Evolutionary conservation across 2,329 filamentous ascomycete species (phyloP), one percentile per base, ranked within the genome.

Genomic region (Fusarium nelsonii): DNA sequence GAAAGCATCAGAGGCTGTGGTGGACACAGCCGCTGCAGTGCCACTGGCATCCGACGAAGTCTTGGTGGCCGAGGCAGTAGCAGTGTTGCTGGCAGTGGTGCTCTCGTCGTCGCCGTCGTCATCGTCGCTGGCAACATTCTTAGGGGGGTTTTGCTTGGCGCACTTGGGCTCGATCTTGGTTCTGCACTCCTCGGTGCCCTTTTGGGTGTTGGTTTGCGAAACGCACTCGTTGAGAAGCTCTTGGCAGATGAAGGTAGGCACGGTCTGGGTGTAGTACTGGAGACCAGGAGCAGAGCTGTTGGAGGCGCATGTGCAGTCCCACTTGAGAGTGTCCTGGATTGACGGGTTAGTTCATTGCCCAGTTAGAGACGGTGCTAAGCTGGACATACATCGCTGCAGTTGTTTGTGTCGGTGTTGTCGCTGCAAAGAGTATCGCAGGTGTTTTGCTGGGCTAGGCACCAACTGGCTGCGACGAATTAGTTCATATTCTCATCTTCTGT

Each of bases 211-310:
- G 73, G 84, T 82, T 45, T 74, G 60, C 4, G 39, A 44, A 70
- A 82, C 85, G 79, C 87, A 89, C 62, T 84, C 77, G 28, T 73
- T 65, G 76, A 80, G 86, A 40, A 85, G 82, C 63, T 80, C 63
- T 58, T 82, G 28, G 81, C 87, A 89, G 73, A 87, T 82, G 73
- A 84, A 87, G 58, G 79, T 81, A 48, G 83, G 82, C 69, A 88
- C 78, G 4, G 85, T 86, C 79, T 87, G 82, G 49, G 65, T 71
- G 78, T 86, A 88, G 76, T 84, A 82, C 76, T 86, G 78, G 45
- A 88, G 81, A 60, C 83, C 84, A 15, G 86, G 85, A 8, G 80
- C 78, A 46, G 81, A 82, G 72, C 75, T 78, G 77, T 87, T 86
- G 67, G 77, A 72, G 34, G 74, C 54, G 80, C 86, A 88, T 16